Conservation (phyloP, 2,329 filamentous ascomycete species). For the Xylogone sp. region DNA sequence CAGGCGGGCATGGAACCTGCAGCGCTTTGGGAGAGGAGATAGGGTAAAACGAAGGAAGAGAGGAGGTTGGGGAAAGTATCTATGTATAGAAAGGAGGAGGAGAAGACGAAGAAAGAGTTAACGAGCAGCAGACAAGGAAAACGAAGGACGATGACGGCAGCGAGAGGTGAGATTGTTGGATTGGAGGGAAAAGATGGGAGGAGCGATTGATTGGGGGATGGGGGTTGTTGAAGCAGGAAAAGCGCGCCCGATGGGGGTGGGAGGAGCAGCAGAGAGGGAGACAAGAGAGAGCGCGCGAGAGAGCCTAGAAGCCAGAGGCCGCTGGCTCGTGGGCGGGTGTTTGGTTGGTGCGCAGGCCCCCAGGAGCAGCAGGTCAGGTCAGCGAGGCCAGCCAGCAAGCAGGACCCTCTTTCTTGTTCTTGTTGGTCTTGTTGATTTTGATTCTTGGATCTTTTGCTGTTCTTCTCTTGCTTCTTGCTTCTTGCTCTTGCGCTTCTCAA, state of each 20-base stretch:
- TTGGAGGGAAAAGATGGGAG: not conserved
- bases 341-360: conserved; percentile 15
- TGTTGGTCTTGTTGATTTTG: too few relatives aligned
- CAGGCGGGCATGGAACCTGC: not conserved
- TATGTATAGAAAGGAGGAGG: not conserved
- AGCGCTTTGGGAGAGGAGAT: not conserved
- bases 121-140: not conserved
- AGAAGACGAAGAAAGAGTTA: not conserved
- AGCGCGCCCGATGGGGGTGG: not conserved
- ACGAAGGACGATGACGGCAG: not conserved
- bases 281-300: not conserved
- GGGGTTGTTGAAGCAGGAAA: too few relatives aligned
- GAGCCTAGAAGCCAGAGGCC: not conserved
- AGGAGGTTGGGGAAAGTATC: too few relatives aligned
- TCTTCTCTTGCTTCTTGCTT: too few relatives aligned
- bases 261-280: not conserved
- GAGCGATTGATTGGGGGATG: too few relatives aligned
- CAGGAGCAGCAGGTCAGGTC: too few relatives aligned
- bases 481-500: too few relatives aligned
- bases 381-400: too few relatives aligned
- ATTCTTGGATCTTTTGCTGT: too few relatives aligned
- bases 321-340: not conserved
- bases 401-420: too few relatives aligned
- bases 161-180: not conserved
- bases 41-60: too few relatives aligned